Base-by-base conservation (phyloP, 371 early-diverging fungal genomes). In the Blakeslea trispora region DNA sequence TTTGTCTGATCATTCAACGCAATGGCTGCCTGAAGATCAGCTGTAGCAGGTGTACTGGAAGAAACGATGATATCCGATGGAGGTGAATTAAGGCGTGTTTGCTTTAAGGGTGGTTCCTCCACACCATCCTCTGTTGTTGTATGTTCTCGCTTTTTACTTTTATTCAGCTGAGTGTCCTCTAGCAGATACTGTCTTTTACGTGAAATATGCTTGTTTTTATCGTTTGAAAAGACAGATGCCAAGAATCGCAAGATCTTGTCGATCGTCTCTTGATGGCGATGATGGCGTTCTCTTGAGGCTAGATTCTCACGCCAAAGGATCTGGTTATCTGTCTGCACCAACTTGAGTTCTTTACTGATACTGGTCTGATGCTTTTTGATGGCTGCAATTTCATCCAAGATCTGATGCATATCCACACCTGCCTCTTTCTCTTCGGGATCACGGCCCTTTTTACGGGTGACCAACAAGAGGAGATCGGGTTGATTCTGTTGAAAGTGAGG, bases 351-450 rank as follows among this genome's bases (percentile, higher is more conserved):
- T 3, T 83, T 64, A 61, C 90, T 90, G 59, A 97, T 92, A 22
- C 90, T 89, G 63, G 89, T 58, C 63, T 97, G 96, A 58, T 96
- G 94, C 41, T 90, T 86, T 54, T 93, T 91, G 53, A 97, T 87
- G 22, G 91, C 87, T 8, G 93, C 70, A 10, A 97, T 87, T 69
- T 96, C 97, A 55, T 87, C 84, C 5, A 89, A 34, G n/a, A 89
- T 80, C 53, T 80, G 77, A 18, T 81, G 76, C 47, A 88, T 43
- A 59, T 88, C 81, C 39, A 81, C 72, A 9, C 69, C 75, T n/a
- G 75, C 62, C 47, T 77, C 75, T 55, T 79, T 77, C 54, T 78
- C 75, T 31, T 84, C 72, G 22, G 83, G 67, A 63, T 79, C 78
- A 48, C 75, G 57, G 15, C 72, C 77, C 65, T 67, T 79, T 72